Base-by-base conservation (phyloP, 2,329 filamentous ascomycete genomes). In the Dactylellina parvicollis region DNA sequence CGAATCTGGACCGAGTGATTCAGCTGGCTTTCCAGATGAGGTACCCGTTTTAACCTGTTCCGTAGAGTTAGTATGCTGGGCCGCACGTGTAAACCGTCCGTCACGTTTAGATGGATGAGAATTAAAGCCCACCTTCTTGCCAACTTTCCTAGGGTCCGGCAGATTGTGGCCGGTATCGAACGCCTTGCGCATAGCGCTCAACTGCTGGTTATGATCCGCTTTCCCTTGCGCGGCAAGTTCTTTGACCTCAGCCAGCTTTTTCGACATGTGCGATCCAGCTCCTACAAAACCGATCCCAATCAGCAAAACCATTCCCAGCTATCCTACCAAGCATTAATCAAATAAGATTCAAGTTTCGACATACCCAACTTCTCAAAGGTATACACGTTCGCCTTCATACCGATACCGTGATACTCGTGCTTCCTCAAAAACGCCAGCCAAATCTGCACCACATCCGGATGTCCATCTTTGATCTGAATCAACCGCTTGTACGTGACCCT, bases 371-470 rank as follows among this genome's bases (percentile, higher is more conserved):
- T 86, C 78, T 90, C 88, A 81, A 92, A 93, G 79, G 96, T 92
- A 88, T 91, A 99, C 54, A 98, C 86, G 80, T 99, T 97, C 59
- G 95, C 95, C 85, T 99, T 99, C 92, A 99, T 96, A 78, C 95
- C 95, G 40, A 98, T 89, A n/a, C 95, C 95, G 77, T 96, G 91
- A 80, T 95, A 96, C 42, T 92, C 91, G 80, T 97, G 90, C 82
- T 96, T 96, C 79, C 91, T 87, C 79, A 99, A 81, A 80, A 96
- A 98, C 0, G 92, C 92, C 69, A 99, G 83, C 95, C 95, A 99
- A 26, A 93, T 81, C 81, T 96, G 90, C 34, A 99, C 92, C 0
- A 88, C 89, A 80, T 97, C 92, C 0, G 92, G 89, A 78, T 97
- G 86, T 0, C 92, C 95, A 79, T 98, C 95, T 76, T 92, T 90